A percentile compares a stretch with the other conserved stretches of the same genome.
These are phyloP conservation scores for Xylaria sp. DNA, from an alignment of 2,329 filamentous ascomycete species.

Conservation along the genomic window DNA sequence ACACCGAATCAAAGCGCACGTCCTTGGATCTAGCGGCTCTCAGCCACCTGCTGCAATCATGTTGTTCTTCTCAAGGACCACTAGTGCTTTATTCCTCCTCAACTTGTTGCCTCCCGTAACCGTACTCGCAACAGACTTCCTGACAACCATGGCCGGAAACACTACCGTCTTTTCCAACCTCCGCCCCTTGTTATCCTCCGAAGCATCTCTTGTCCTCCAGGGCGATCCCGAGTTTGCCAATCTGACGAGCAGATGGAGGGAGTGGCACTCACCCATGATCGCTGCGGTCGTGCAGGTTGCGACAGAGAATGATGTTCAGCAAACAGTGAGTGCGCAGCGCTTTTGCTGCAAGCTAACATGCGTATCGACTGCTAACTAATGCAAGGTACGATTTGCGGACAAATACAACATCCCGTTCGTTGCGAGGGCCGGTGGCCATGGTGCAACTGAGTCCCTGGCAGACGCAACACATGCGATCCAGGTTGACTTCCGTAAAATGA, in stretches of 20 bases:
- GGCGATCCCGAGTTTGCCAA: constrained; percentile 17
- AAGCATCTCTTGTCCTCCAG: constrained; percentile 12
- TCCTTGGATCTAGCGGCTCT: neutral
- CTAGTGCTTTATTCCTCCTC: neutral
- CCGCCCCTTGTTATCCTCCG: constrained; percentile 16
- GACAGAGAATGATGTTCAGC: constrained; percentile 41
- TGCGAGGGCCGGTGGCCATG: constrained; percentile 44
- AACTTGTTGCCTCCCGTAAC: neutral
- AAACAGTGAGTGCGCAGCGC: constrained; percentile 35
- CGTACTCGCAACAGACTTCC: neutral
- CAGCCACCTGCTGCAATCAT: neutral
- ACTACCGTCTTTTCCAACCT: constrained; percentile 5
- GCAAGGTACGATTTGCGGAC: constrained; percentile 39
- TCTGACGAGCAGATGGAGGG: constrained; percentile 37
- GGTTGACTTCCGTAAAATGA: constrained; percentile 46
- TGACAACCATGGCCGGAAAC: constrained; percentile 10
- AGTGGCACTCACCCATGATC: constrained; percentile 36
- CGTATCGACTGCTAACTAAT: neutral
- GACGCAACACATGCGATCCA: constrained; percentile 40
- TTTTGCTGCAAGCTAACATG: neutral
- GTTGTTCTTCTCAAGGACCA: neutral
- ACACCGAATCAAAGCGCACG: neutral
- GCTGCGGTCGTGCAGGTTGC: constrained; percentile 41
- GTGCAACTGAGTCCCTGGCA: constrained; percentile 40
- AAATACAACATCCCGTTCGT: constrained; percentile 40